phyloP scores from a whole-genome alignment of 257 asterid genomes.

The Catharanthus roseus region DNA sequence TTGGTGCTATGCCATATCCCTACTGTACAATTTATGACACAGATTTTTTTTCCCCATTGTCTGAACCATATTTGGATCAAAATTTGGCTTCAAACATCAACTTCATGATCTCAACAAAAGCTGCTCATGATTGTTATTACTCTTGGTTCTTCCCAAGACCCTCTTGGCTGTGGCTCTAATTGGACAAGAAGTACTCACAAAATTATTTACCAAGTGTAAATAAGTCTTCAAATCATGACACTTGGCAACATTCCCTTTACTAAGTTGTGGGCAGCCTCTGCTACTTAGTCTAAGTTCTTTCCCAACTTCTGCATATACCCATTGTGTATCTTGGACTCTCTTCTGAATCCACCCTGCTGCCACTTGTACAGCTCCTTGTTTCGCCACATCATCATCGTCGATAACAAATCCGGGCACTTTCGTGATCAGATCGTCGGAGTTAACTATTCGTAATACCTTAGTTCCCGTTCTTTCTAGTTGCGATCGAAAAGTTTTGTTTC shows the following conservation, averaged over 20 bases:
- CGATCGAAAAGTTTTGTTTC: conserved; percentile 51
- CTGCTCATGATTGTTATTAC: too few relatives aligned
- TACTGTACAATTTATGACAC: conserved; percentile 10
- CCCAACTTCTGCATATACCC: conserved; percentile 88
- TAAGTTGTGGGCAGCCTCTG: conserved; percentile 45
- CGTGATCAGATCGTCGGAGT: conserved; percentile 67
- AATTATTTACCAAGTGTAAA: conserved; percentile 54
- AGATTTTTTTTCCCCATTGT: too few relatives aligned
- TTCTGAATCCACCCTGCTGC: conserved; percentile 48
- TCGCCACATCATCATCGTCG: conserved; percentile 22
- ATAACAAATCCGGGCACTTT: conserved; percentile 77
- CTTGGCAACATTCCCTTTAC: conserved; percentile 44
- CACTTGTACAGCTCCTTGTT: not conserved
- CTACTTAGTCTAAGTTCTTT: conserved; percentile 68
- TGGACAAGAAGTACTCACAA: conserved; percentile 61
- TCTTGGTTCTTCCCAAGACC: conserved; percentile 27
- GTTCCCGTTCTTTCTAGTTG: conserved; percentile 56
- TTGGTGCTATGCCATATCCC: not conserved
- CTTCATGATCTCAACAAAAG: conserved; percentile 15
- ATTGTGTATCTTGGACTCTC: conserved; percentile 51
- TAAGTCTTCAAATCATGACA: conserved; percentile 87
- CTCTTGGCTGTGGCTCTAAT: conserved; percentile 54
- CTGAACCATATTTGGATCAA: too few relatives aligned
- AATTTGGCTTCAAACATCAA: too few relatives aligned
- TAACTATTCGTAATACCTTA: conserved; percentile 63